Evolutionary conservation across 495 filamentous ascomycete genomes (phyloP), one percentile per base, ranked within the genome.

Genomic region (Penicillium canariense): DNA sequence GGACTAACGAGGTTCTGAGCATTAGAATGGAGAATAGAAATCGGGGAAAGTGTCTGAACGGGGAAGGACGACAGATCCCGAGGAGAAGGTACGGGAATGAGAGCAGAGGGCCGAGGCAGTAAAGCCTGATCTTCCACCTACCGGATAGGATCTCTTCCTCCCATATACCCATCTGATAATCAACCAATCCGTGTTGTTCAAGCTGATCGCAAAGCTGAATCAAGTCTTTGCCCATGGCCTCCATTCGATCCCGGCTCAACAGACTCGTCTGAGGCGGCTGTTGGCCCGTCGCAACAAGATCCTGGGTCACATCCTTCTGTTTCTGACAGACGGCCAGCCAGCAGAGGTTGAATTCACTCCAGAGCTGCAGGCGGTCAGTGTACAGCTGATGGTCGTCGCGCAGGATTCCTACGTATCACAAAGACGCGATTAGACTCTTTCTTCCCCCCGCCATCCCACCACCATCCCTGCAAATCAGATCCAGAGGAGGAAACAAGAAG

Each of bases 161-260:
- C 83, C 89, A 93, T 40, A 97, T 89, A 3, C 94, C 94, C 75
- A 96, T 94, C 62, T 97, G 87, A 68, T 97, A 98, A 72, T 98
- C 94, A 6, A 98, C 93, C 23, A 98, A 74, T 14, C 94, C 94
- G 60, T 95, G 84, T 50, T 85, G 83, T 65, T 97, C 94, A 50
- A 98, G 79, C 32, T 80, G 80, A 68, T 98, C 93, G 66, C 92
- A 94, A 17, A 94, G 75, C 46, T 83, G 80, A 45, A 96, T 81
- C 32, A 97, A 66, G 55, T 95, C 86, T 46, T 86, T 83, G 43
- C 89, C 91, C 82, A 97, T 86, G 54, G 81, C 83, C 54, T 89
- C 84, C 53, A 98, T 77, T 12, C 75, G 80, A 6, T 89, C 87
- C 60, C 79, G 73, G 39, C 76, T 75, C 54, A 97, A 77, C 3